Evolutionary conservation across 257 asterid genomes (phyloP).

Genomic region (Jacaranda mimosifolia): DNA sequence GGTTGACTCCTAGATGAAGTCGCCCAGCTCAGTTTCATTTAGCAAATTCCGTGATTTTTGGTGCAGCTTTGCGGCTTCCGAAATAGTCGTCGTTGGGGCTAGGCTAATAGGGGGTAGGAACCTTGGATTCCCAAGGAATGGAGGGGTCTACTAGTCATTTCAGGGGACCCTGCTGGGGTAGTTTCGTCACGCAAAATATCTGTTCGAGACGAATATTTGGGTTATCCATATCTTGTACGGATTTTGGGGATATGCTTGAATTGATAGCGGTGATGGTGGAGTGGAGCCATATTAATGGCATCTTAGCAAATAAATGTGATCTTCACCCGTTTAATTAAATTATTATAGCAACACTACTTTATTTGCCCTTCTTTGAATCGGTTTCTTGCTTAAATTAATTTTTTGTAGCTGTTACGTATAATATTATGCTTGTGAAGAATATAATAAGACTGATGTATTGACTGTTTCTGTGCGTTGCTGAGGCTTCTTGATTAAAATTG

Average conservation of each 20-base stretch:
- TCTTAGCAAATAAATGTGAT: constrained; percentile 28
- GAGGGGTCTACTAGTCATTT: constrained; percentile 44
- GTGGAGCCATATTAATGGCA: constrained; percentile 32
- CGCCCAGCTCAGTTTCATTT: background rate
- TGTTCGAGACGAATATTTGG: constrained; percentile 33
- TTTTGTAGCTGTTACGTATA: background rate
- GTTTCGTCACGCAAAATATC: constrained; percentile 38
- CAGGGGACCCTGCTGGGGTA: constrained; percentile 28
- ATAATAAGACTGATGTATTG: background rate
- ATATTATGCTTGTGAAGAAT: background rate
- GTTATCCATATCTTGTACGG: constrained; percentile 44
- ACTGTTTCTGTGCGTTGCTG: background rate
- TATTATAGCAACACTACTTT: background rate
- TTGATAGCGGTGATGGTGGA: constrained; percentile 3
- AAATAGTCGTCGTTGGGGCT: constrained; percentile 20
- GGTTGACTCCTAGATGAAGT: constrained; percentile 8
- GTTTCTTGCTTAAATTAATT: background rate
- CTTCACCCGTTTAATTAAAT: background rate
- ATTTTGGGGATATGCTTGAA: constrained; percentile 34
- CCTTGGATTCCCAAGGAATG: constrained; percentile 29
- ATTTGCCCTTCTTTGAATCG: background rate
- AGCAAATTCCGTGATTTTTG: constrained; percentile 40
- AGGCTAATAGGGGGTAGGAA: background rate
- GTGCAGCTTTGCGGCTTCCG: constrained; percentile 40
- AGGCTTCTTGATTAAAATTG: background rate